Conservation (phyloP, 1,284 basidiomycete species). For the Pyrrhoderma lamaoense region DNA sequence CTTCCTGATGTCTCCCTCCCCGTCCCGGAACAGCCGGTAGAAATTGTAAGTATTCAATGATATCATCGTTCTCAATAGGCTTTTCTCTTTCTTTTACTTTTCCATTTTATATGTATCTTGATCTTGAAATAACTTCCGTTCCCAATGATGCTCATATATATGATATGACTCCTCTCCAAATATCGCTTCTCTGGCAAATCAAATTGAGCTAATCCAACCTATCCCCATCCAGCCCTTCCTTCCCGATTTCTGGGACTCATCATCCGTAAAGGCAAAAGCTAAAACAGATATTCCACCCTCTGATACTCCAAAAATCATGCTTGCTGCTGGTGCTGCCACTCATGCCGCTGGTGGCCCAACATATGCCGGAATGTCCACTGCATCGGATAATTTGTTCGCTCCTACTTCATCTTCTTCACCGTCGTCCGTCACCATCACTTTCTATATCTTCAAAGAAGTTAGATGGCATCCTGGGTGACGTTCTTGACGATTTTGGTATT, state of each 20-base stretch:
- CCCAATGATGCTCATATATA: conserved; percentile 2
- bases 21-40: conserved; percentile 37
- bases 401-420: neutral
- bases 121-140: neutral
- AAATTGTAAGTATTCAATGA: conserved; percentile 46
- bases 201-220: conserved; percentile 9
- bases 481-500: conserved; percentile 15
- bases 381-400: conserved; percentile 19
- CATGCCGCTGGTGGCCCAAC: conserved; percentile 60
- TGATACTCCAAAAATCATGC: conserved; percentile 59
- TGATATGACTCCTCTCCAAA: neutral
- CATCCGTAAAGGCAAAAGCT: conserved; percentile 29
- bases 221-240: conserved; percentile 51
- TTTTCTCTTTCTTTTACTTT: conserved; percentile 2
- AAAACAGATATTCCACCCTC: conserved; percentile 23
- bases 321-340: conserved; percentile 60
- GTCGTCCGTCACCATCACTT: neutral
- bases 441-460: too few species aligned
- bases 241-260: conserved; percentile 68
- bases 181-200: neutral
- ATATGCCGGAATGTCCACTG: conserved; percentile 39
- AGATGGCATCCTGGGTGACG: conserved; percentile 9
- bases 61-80: conserved; percentile 7
- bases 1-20: conserved; percentile 49
- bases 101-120: neutral